These are phyloP conservation scores for Tetrahymena malaccensis DNA, from an alignment of 73 alveolate genomes.

Conservation along the genomic window DNA sequence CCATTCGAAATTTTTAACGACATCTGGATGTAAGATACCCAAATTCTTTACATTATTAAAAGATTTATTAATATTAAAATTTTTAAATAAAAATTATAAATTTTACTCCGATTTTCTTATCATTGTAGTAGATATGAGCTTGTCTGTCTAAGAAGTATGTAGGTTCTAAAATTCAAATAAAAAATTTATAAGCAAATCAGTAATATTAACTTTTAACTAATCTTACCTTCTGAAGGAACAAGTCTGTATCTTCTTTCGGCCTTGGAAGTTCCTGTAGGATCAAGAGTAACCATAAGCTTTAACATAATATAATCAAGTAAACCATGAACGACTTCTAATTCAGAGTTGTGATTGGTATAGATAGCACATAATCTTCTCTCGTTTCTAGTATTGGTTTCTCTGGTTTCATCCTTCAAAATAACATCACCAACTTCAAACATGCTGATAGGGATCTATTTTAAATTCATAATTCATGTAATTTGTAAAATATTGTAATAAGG, in stretches of 20 bases:
- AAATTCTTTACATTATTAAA: not conserved
- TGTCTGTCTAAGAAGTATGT: conserved; percentile 82
- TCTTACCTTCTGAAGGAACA: conserved; percentile 21
- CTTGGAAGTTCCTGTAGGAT: not conserved
- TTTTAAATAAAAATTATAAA: not conserved
- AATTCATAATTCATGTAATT: conserved; percentile 1
- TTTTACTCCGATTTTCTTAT: conserved; percentile 63
- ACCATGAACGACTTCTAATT: conserved; percentile 89
- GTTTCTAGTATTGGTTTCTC: conserved; percentile 82
- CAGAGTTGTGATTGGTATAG: conserved; percentile 51
- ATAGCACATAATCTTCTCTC: conserved; percentile 73
- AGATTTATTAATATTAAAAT: not conserved
- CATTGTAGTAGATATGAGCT: conserved; percentile 77
- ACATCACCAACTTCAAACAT: conserved; percentile 91
- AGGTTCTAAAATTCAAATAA: conserved; percentile 39
- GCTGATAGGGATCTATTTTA: conserved; percentile 63
- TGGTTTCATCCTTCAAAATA: conserved; percentile 62
- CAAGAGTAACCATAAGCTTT: conserved; percentile 55
- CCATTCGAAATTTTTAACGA: conserved; percentile 73
- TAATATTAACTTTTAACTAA: conserved; percentile 32
- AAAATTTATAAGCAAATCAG: conserved; percentile 1
- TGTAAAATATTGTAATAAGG: not conserved
- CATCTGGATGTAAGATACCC: conserved; percentile 95
- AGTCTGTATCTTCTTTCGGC: conserved; percentile 46
- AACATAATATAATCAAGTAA: conserved; percentile 85